Evolutionary conservation across 1,139 yeast genomes (phyloP).

Genomic region (Candida tunisiensis): DNA sequence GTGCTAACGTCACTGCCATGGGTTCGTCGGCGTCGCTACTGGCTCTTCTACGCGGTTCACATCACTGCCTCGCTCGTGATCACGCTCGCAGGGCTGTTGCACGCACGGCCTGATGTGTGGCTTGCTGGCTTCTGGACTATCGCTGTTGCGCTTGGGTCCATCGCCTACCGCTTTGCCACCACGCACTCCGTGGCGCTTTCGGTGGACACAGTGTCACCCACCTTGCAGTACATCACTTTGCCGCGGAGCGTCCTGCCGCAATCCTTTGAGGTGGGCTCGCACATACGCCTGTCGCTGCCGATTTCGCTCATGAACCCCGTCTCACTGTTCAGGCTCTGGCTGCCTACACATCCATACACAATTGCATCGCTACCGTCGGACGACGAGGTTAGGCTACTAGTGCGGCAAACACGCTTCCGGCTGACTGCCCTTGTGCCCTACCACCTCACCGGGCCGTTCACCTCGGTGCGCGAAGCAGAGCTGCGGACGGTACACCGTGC

Average conservation of each 20-base stretch:
- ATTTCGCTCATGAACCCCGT: conserved; percentile 23
- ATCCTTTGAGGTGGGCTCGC: conserved; percentile 27
- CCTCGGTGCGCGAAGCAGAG: no score
- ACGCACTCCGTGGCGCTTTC: conserved; percentile 14
- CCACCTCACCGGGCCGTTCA: conserved; percentile 16
- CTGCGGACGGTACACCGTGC: no score
- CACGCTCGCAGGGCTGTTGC: conserved; percentile 42
- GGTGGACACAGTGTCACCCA: conserved; percentile 14
- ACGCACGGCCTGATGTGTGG: conserved; percentile 62
- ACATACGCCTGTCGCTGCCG: conserved; percentile 25
- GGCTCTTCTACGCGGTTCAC: conserved; percentile 48
- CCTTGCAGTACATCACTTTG: conserved; percentile 17
- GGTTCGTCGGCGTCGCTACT: conserved; percentile 38
- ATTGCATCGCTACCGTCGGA: conserved; percentile 50
- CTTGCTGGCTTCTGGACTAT: conserved; percentile 32
- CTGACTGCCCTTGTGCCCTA: conserved; percentile 8
- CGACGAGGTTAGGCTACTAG: conserved; percentile 24
- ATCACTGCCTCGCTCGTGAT: conserved; percentile 50
- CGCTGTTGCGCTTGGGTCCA: conserved; percentile 29
- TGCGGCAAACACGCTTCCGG: conserved; percentile 21
- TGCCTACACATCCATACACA: conserved; percentile 70
- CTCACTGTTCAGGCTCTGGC: conserved; percentile 7
- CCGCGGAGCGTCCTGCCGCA: conserved; percentile 17
- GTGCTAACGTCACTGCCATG: conserved; percentile 37
- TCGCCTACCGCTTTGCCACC: conserved; percentile 14